Evolutionary conservation across 2,329 filamentous ascomycete species (phyloP).

Genomic region (Diaporthe helianthi): DNA sequence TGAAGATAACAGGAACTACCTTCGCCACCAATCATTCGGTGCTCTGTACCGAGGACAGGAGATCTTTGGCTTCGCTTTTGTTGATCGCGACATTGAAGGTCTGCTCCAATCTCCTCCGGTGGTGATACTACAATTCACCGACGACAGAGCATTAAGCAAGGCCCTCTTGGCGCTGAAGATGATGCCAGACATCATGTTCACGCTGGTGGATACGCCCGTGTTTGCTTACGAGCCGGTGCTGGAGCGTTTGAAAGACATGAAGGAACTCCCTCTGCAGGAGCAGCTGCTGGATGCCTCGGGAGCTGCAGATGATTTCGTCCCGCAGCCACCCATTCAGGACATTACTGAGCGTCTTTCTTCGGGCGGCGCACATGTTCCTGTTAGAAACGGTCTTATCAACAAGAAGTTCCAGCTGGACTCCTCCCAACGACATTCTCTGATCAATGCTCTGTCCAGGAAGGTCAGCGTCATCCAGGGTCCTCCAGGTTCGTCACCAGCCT

Average conservation of each 20-base stretch:
- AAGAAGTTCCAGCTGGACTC: slow-evolving; percentile 38
- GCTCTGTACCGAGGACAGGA: slow-evolving; percentile 60
- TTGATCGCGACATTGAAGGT: slow-evolving; percentile 58
- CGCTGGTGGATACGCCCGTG: slow-evolving; percentile 68
- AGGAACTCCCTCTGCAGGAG: slow-evolving; percentile 61
- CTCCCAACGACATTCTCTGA: slow-evolving; percentile 64
- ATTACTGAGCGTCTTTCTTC: slow-evolving; percentile 17
- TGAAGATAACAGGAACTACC: slow-evolving; percentile 52
- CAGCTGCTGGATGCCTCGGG: slow-evolving; percentile 53
- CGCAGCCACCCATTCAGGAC: neutral
- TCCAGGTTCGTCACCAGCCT: slow-evolving; percentile 56
- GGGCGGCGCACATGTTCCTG: neutral
- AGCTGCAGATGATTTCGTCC: slow-evolving; percentile 13
- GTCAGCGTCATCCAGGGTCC: slow-evolving; percentile 75
- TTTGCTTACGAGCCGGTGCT: slow-evolving; percentile 76
- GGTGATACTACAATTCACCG: slow-evolving; percentile 59
- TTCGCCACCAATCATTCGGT: slow-evolving; percentile 68
- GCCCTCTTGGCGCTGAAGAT: slow-evolving; percentile 53
- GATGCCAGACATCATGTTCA: slow-evolving; percentile 49
- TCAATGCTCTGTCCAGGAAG: slow-evolving; percentile 57
- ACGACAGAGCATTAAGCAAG: slow-evolving; percentile 52
- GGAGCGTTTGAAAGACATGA: slow-evolving; percentile 61
- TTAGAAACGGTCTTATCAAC: neutral
- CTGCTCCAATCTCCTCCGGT: slow-evolving; percentile 54
- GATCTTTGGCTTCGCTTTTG: slow-evolving; percentile 65